Evolutionary conservation across 2,329 filamentous ascomycete species (phyloP), one percentile per base, ranked within the genome.

Genomic region (Talaromyces atroroseus): DNA sequence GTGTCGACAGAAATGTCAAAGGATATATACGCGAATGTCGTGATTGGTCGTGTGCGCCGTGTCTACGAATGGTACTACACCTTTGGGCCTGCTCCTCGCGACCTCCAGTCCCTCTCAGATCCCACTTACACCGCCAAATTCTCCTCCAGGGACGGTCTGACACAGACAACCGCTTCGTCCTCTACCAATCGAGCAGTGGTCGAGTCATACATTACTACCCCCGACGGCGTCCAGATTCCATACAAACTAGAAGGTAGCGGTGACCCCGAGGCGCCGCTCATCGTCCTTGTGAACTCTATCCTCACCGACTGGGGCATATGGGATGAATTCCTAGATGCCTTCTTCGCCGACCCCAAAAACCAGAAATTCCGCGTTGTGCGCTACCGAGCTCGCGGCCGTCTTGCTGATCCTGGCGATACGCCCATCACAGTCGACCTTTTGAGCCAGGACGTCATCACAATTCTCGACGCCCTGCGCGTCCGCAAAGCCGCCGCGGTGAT

Each of bases 271-370:
- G 88, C 89, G 0, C 90, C 90, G 0, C 81, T 87, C 0, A 78
- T 95, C 11, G 84, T 90, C 20, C 87, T 92, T 62, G 81, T 80
- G 72, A 95, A 95, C 76, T 92, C 87, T 1, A 85, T 95, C 50
- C 81, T 95, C 7, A 89, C 89, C 2, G 84, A 86, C 49, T 80
- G 87, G 61, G 78, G 82, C 68, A 94, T 95, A 81, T 95, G 90
- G 90, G 87, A 94, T 64, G 78, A 78, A 1, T 83, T 95, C 58
- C 74, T 94, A 0, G 73, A 76, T 1, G 74, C 82, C n/a, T 80
- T 94, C 62, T 69, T 78, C 44, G 64, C 70, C 12, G 79, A 80
- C 51, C 69, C 73, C 0, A 66, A 81, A 38, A 82, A 85, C 23
- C 82, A 84, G 40, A 60, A 65, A 34, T 86, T 90, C 69, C 85